These are phyloP conservation scores for Guadua angustifolia DNA, from an alignment of 176 grass and related monocot species.

Conservation along the genomic window DNA sequence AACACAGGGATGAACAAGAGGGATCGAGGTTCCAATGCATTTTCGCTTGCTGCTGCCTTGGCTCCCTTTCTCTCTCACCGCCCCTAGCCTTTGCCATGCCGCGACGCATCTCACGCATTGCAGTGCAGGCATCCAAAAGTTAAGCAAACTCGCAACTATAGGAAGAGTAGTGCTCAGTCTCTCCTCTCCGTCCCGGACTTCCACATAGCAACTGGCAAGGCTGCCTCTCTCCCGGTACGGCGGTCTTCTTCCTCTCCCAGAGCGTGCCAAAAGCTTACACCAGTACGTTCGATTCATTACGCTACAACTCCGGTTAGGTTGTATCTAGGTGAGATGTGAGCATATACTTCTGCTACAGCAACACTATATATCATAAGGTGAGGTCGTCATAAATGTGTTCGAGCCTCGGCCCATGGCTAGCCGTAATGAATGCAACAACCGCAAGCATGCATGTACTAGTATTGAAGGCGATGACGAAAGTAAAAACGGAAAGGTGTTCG, in stretches of 20 bases:
- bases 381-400: not conserved
- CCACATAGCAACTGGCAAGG: not conserved
- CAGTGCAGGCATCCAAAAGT: not conserved
- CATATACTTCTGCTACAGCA: not conserved
- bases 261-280: conserved; percentile 6
- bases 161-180: not conserved
- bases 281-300: not conserved
- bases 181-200: conserved; percentile 17
- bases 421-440: conserved; percentile 31
- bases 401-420: not conserved
- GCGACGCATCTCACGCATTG: not conserved
- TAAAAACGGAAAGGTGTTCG: conserved; percentile 28
- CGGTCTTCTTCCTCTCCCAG: conserved; percentile 23
- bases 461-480: conserved; percentile 16
- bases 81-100: not conserved
- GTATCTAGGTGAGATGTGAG: not conserved
- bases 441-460: not conserved
- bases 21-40: conserved; percentile 21
- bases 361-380: not conserved
- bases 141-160: not conserved
- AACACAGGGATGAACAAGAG: not conserved
- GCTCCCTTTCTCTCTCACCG: not conserved
- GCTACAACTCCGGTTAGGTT: not conserved
- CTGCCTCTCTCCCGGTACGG: conserved; percentile 16
- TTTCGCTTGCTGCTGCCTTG: not conserved